These are phyloP conservation scores for Nothophytophthora sp. DNA, from an alignment of 352 stramenopile genomes.

Conservation along the genomic window DNA sequence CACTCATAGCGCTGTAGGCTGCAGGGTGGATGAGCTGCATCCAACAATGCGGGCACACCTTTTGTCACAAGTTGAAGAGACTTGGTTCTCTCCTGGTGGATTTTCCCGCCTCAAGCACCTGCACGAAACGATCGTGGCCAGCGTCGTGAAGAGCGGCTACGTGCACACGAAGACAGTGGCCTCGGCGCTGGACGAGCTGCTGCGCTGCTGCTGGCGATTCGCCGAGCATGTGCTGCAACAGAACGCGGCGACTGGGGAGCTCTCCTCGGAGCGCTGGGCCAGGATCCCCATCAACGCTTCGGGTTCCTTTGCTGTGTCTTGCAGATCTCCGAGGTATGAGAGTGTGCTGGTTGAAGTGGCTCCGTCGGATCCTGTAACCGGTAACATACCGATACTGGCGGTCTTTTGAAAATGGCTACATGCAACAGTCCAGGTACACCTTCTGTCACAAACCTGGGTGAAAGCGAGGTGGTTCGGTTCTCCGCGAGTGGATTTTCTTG, in stretches of 20 bases:
- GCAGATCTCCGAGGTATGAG: conserved; percentile 57
- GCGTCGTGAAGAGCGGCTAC: conserved; percentile 68
- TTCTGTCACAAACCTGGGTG: no score
- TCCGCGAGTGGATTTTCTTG: no score
- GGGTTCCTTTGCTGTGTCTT: conserved; percentile 65
- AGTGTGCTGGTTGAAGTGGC: no score
- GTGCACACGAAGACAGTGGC: conserved; percentile 66
- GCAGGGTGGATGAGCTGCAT: no score
- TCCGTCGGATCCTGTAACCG: no score
- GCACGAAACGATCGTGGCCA: conserved; percentile 71
- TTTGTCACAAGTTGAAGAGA: conserved; percentile 56
- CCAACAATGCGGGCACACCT: no score
- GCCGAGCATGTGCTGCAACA: conserved; percentile 62
- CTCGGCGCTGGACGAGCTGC: conserved; percentile 57
- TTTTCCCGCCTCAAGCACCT: conserved; percentile 72
- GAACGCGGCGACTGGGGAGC: conserved; percentile 10
- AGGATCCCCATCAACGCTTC: conserved; percentile 60
- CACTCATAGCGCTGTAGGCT: no score
- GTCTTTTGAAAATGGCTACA: no score
- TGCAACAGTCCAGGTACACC: no score
- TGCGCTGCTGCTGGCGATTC: conserved; percentile 72
- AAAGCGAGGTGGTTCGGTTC: no score
- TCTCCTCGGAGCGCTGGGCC: conserved; percentile 39
- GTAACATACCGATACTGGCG: no score
- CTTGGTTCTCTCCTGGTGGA: conserved; percentile 37